Evolutionary conservation across 495 filamentous ascomycete genomes (phyloP).

Genomic region (Neurospora sp.): DNA sequence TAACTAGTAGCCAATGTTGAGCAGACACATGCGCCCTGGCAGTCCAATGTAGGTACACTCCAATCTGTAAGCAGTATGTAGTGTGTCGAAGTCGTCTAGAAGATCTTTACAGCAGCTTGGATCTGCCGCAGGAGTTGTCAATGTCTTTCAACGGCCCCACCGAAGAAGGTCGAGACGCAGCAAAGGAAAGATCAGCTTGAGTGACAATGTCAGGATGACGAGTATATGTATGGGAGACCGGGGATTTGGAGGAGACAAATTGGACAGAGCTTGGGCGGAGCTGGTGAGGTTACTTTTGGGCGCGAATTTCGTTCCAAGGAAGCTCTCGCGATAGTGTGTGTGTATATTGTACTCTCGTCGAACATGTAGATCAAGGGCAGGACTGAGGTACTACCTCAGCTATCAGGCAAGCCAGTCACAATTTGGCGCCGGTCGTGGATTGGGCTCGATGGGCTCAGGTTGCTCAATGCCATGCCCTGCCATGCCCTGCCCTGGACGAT

Average conservation of each 20-base stretch:
- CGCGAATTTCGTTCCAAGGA: background rate
- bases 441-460: background rate
- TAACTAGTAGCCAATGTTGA: slow-evolving; percentile 28
- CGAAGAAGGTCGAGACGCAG: background rate
- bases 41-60: slow-evolving; percentile 10
- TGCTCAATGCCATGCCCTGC: background rate
- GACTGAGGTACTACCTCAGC: background rate
- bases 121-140: background rate
- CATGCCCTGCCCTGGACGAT: background rate
- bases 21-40: slow-evolving; percentile 35
- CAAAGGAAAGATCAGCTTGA: background rate
- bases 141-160: background rate
- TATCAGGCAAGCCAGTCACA: background rate
- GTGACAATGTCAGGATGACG: background rate
- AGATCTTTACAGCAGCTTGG: background rate
- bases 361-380: background rate
- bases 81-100: background rate
- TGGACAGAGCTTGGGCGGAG: background rate
- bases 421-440: background rate
- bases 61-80: background rate
- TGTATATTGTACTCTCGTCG: background rate
- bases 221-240: background rate
- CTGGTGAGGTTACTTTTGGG: background rate
- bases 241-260: background rate
- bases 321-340: background rate